Evolutionary conservation across 2,329 filamentous ascomycete genomes (phyloP).

Genomic region (Paecilomyces dactylethromorphus): DNA sequence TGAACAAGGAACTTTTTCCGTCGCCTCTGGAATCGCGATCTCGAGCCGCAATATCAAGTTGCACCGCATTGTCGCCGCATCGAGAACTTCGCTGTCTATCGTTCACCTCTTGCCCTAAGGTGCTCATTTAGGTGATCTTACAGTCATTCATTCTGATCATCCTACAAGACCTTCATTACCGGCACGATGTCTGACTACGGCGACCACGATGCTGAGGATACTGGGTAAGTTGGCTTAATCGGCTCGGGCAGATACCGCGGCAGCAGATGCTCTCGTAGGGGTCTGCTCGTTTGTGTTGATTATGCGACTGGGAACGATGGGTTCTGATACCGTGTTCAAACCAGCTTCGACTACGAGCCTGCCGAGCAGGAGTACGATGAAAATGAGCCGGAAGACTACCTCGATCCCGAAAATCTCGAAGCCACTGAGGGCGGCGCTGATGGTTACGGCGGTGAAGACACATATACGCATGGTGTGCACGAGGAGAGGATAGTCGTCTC

Average conservation of each 20-base stretch:
- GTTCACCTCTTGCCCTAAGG: not conserved
- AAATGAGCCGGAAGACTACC: constrained; percentile 54
- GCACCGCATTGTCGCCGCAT: not conserved
- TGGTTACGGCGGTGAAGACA: constrained; percentile 45
- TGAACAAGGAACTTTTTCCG: constrained; percentile 26
- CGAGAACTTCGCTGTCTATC: constrained; percentile 8
- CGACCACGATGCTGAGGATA: constrained; percentile 56
- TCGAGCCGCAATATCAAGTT: constrained; percentile 8
- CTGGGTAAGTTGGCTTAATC: constrained; percentile 42
- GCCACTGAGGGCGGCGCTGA: constrained; percentile 48
- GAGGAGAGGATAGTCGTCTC: constrained; percentile 37
- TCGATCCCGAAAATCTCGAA: constrained; percentile 49
- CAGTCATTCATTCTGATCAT: constrained; percentile 6
- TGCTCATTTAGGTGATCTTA: constrained; percentile 3
- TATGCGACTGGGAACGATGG: constrained; percentile 11
- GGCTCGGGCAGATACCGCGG: not conserved
- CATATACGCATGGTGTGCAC: constrained; percentile 27
- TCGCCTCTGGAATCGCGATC: constrained; percentile 19
- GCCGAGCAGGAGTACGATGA: constrained; percentile 62
- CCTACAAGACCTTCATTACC: not conserved
- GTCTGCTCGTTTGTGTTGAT: not conserved
- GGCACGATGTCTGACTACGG: constrained; percentile 66
- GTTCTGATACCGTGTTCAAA: constrained; percentile 17
- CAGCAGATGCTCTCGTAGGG: not conserved
- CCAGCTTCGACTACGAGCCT: constrained; percentile 48